Evolutionary conservation across 306 rosid species (phyloP), one percentile per base, ranked within the genome.

Genomic region (Quercus glauca): DNA sequence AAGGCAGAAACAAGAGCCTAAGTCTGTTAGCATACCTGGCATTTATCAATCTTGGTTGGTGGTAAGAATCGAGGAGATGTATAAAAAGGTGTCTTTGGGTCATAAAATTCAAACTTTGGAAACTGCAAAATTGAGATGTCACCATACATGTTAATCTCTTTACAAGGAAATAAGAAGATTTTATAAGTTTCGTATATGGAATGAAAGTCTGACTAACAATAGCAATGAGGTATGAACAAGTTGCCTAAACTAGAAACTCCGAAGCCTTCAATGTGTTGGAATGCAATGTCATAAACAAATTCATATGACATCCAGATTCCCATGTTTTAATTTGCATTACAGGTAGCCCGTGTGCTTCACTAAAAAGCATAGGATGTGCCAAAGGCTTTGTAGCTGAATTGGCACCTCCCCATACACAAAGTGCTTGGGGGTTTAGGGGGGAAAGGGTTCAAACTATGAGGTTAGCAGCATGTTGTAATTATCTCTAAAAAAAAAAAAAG

Each of bases 1-100:
- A 51, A 67, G 56, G 28, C 25, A 33, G 12, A 29, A 71, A 79
- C 64, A 70, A n/a, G 53, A 76, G 19, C 6, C 33, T 6, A 45
- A 31, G 52, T 52, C 37, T 18, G 65, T 43, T 74, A 67, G 60
- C 89, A 76, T 87, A 92, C 99, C 92, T 81, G 87, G 83, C 91
- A 90, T 18, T 84, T 86, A 29, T 94, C 99, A 2, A 94, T 91
- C 95, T 94, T 94, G 19, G 99, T 91, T 75, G 99, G 99, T 26
- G 99, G 99, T 45, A 94, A 87, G 90, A 94, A 94, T 73, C 92
- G 77, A 45, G 97, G 99, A 82, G 97, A 94, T 23, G 99, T 92
- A 87, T 75, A 94, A 76, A 94, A 82, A 6, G 99, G 97, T 21
- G 95, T 92, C 86, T 88, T 91, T 14, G 97, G 93, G 76, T 94